Evolutionary conservation across 176 grass and related monocot species (phyloP).

Genomic region (Leersia perrieri): DNA sequence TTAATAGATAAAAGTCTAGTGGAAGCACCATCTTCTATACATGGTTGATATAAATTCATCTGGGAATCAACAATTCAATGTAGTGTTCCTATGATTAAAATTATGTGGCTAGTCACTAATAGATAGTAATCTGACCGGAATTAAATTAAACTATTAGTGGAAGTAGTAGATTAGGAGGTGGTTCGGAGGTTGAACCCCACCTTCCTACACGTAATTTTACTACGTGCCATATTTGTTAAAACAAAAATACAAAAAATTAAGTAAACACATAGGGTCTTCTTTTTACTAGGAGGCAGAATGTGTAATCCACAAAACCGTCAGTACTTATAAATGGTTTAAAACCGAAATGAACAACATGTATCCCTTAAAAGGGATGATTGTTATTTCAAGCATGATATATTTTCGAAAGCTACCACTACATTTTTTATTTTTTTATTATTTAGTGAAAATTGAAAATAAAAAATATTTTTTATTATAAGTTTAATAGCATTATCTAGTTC

Average conservation of each 20-base stretch:
- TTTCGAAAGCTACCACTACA: no score
- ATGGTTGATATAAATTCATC: not conserved
- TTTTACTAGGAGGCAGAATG: not conserved
- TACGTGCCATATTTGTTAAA: not conserved
- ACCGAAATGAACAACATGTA: not conserved
- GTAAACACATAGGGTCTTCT: not conserved
- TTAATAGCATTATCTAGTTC: not conserved
- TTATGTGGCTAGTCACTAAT: not conserved
- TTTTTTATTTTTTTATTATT: no score
- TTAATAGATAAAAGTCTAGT: not conserved
- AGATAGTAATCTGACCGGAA: not conserved
- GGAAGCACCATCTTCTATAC: not conserved
- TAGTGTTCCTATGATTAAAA: not conserved
- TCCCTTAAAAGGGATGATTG: no score
- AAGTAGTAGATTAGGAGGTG: not conserved
- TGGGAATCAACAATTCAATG: not conserved
- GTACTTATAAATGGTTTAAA: not conserved
- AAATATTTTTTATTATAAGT: not conserved
- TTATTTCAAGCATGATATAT: no score
- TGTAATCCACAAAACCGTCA: not conserved
- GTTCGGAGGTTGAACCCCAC: conserved; percentile 9
- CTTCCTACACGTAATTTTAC: not conserved
- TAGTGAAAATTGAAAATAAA: no score
- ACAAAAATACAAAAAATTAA: not conserved
- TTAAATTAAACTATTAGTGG: not conserved